These are phyloP conservation scores for Brettanomyces nanus DNA, from an alignment of 805 yeast species.

Conservation along the genomic window DNA sequence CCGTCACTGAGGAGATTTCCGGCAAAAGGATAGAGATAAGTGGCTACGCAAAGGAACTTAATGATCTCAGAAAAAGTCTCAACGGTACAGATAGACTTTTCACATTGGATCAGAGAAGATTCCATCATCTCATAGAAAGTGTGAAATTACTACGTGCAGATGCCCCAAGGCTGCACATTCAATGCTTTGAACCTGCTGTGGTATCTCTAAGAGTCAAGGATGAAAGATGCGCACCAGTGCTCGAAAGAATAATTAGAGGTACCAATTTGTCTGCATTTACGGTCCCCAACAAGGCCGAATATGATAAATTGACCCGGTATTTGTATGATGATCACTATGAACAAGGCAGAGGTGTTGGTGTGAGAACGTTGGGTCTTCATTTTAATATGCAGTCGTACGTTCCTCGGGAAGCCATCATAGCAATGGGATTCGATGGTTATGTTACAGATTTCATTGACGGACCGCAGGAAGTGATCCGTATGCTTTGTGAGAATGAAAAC, in stretches of 20 bases:
- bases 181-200: conserved; percentile 68
- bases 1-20: conserved; percentile 10
- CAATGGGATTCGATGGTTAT: conserved; percentile 74
- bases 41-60: conserved; percentile 12
- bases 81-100: conserved; percentile 44
- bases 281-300: conserved; percentile 44
- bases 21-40: conserved; percentile 9
- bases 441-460: conserved; percentile 65
- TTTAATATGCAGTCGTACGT: conserved; percentile 8
- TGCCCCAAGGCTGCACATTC: conserved; percentile 14
- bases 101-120: conserved; percentile 30
- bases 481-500: conserved; percentile 52
- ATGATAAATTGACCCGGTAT: conserved; percentile 32
- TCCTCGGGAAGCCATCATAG: conserved; percentile 21
- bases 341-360: conserved; percentile 37
- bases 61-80: conserved; percentile 11
- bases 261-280: conserved; percentile 57
- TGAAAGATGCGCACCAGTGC: conserved; percentile 39
- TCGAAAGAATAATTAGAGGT: conserved; percentile 49
- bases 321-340: conserved; percentile 30
- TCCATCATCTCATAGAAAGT: conserved; percentile 26
- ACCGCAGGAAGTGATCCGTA: conserved; percentile 60
- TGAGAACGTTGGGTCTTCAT: conserved; percentile 36
- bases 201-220: conserved; percentile 51
- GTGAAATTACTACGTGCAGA: conserved; percentile 33